phyloP scores from a whole-genome alignment of 1,284 basidiomycete genomes.

The Butyriboletus pseudospeciosus region DNA sequence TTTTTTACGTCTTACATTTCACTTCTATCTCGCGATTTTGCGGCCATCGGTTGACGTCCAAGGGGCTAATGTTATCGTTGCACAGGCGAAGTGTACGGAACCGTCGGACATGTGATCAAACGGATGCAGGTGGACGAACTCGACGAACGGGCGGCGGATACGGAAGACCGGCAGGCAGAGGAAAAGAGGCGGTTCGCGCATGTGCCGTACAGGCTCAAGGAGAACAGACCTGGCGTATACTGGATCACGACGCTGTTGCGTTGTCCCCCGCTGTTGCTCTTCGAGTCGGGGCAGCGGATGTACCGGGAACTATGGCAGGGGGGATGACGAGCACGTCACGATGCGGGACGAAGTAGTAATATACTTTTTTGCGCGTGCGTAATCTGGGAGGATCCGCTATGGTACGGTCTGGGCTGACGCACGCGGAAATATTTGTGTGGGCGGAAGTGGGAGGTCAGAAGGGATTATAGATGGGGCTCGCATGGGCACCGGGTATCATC shows the following conservation, averaged over 20 bases:
- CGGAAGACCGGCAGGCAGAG: constrained; percentile 8
- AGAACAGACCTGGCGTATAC: neutral
- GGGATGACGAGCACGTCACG: neutral
- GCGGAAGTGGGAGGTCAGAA: too few species aligned
- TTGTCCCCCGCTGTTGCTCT: constrained; percentile 44
- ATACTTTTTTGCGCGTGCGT: too few species aligned
- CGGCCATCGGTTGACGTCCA: too few species aligned
- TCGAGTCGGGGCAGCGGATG: constrained; percentile 16
- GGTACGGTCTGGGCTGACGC: too few species aligned
- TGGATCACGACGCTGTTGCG: constrained; percentile 16
- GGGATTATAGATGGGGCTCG: too few species aligned
- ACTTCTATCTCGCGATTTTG: too few species aligned
- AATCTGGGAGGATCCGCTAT: too few species aligned
- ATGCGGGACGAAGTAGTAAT: neutral
- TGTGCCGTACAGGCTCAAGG: constrained; percentile 4
- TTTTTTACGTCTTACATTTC: too few species aligned
- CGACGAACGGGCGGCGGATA: neutral
- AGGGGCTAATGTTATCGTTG: neutral
- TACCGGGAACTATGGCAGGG: constrained; percentile 16
- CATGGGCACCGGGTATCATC: too few species aligned
- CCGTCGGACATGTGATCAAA: constrained; percentile 24
- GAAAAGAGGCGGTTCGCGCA: constrained; percentile 4
- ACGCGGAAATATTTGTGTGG: too few species aligned
- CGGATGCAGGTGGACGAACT: constrained; percentile 9
- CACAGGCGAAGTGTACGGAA: constrained; percentile 25